Percentiles rank a stretch among this genome's conserved stretches.
phyloP scores from a whole-genome alignment of 139 green algal genomes.

The Picochlorum costavermella region DNA sequence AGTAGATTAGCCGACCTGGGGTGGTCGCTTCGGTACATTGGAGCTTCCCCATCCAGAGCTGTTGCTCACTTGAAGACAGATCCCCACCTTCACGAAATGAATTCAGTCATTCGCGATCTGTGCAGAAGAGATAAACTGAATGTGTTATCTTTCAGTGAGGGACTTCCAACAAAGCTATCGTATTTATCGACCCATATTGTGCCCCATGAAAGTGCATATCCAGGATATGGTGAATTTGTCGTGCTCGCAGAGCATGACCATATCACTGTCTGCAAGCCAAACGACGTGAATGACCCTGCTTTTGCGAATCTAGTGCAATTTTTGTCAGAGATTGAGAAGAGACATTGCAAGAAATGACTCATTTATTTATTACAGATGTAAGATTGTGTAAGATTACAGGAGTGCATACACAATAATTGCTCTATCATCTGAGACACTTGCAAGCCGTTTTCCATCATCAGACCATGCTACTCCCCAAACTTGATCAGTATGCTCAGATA shows the following conservation, averaged over 20 bases:
- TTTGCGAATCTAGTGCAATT: slow-evolving; percentile 31
- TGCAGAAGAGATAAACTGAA: slow-evolving; percentile 25
- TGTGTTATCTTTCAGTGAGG: slow-evolving; percentile 57
- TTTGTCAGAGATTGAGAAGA: slow-evolving; percentile 11
- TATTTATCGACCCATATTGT: slow-evolving; percentile 58
- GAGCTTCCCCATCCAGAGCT: slow-evolving; percentile 41
- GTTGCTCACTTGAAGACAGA: slow-evolving; percentile 53
- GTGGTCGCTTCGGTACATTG: slow-evolving; percentile 68
- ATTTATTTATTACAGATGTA: slow-evolving; percentile 4
- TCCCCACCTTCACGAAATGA: slow-evolving; percentile 57
- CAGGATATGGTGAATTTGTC: slow-evolving; percentile 59
- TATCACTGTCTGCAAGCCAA: slow-evolving; percentile 68
- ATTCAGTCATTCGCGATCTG: slow-evolving; percentile 38
- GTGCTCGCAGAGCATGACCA: slow-evolving; percentile 57
- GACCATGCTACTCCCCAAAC: slow-evolving; percentile 68
- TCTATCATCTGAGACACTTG: slow-evolving; percentile 59
- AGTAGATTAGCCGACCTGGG: slow-evolving; percentile 61
- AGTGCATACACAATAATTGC: slow-evolving; percentile 41
- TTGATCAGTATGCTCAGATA: slow-evolving; percentile 40
- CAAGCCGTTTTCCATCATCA: slow-evolving; percentile 43
- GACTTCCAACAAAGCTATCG: slow-evolving; percentile 39
- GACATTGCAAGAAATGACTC: not conserved
- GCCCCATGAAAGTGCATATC: slow-evolving; percentile 51
- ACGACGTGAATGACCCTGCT: slow-evolving; percentile 13
- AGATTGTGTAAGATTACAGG: not conserved